Base-by-base conservation (phyloP, 139 green algal genomes). In the Picochlorum sp. region DNA sequence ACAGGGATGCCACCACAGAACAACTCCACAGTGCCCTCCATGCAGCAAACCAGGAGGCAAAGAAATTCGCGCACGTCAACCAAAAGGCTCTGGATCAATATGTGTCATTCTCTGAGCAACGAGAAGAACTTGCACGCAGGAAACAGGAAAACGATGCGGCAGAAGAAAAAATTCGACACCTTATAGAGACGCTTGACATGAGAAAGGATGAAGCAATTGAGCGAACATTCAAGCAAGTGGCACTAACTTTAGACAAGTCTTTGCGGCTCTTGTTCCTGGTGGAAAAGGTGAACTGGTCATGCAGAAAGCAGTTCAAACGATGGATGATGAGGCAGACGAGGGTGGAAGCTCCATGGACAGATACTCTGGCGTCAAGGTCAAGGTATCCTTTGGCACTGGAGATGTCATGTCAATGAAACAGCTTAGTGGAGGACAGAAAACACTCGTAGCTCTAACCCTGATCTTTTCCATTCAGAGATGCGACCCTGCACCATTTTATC, bases 381-480 rank as follows among this genome's bases (percentile, higher is more conserved):
- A 85, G 68, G 85, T 88, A 41, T 88, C 81, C 15, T 96, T 96
- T 72, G 86, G 85, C 1, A 59, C n/a, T 41, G 83, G 84, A 3
- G 89, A 97, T 68, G 86, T 79, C 3, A 84, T 90, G 75, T 81
- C 77, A 6, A 89, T 98, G 75, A 87, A 88, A 79, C 83, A 92
- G 72, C 86, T 99, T 49, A 90, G 74, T 11, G 94, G 94, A 20
- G 94, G 94, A 6, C 94, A 99, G 74, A 97, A 97, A 74, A 98
- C 94, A 23, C 76, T 98, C 55, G 92, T 98, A 18, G 92, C 94
- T 5, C 79, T 99, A 49, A 83, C 94, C 3, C 90, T 99, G 57
- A 98, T 99, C 74, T 97, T 99, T 63, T 86, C 92, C 61, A 99
- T 99, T 71, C 86, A 94, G 76, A 78, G 88, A 38, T 97, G 88